These are phyloP conservation scores for Aspergillus ibericus DNA, from an alignment of 2,329 filamentous ascomycete genomes.

Conservation along the genomic window DNA sequence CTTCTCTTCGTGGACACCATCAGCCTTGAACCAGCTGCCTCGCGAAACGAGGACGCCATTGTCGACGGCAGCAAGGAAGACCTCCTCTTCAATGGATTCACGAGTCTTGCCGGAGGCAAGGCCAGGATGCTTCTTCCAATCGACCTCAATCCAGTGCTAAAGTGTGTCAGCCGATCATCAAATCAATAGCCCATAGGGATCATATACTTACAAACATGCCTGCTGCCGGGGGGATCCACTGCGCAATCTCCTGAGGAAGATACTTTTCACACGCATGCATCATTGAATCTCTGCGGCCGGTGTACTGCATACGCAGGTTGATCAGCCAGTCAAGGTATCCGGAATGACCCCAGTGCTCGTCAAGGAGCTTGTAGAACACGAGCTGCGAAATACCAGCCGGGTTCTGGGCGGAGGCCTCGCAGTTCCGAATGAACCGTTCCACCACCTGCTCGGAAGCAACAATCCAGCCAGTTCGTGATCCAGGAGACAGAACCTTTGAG, in stretches of 20 bases:
- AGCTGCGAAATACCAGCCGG: conserved; percentile 83
- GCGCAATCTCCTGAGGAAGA: conserved; percentile 71
- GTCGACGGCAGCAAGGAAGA: conserved; percentile 75
- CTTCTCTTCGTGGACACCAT: conserved; percentile 60
- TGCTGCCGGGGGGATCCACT: conserved; percentile 76
- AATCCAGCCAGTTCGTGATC: conserved; percentile 82
- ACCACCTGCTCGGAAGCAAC: conserved; percentile 83
- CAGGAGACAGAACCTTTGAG: conserved; percentile 85
- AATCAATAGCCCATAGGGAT: not conserved
- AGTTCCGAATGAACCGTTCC: conserved; percentile 77
- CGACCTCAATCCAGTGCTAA: conserved; percentile 50
- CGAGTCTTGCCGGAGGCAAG: conserved; percentile 38
- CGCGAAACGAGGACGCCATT: conserved; percentile 77
- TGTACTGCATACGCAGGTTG: conserved; percentile 77
- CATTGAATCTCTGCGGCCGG: conserved; percentile 72
- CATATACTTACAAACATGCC: conserved; percentile 84
- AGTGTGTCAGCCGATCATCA: not conserved
- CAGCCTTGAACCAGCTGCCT: conserved; percentile 88
- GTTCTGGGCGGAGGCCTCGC: conserved; percentile 81
- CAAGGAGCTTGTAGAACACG: conserved; percentile 81
- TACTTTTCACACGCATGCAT: conserved; percentile 76
- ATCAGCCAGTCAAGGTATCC: conserved; percentile 91
- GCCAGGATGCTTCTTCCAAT: conserved; percentile 49
- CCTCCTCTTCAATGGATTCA: conserved; percentile 71
- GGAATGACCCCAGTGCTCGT: conserved; percentile 90